Evolutionary conservation across 2,329 filamentous ascomycete genomes (phyloP), one percentile per base, ranked within the genome.

Genomic region (Rhinocladiella mackenziei): DNA sequence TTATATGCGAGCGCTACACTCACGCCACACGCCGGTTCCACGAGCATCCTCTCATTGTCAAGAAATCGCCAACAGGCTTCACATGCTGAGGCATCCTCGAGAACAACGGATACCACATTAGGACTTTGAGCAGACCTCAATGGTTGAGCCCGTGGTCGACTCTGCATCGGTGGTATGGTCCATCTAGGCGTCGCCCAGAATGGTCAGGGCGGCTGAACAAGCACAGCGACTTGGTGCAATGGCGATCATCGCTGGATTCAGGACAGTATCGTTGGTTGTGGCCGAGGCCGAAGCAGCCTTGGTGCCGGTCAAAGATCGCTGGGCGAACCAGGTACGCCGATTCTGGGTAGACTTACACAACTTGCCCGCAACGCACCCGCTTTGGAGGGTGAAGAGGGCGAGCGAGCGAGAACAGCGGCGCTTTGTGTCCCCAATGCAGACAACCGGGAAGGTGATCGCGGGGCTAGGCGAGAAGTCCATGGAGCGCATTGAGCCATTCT

Each of bases 1-100:
- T 54, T 48, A 39, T 58, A 56, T 8, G 50, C 49, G 19, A 55
- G 35, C 3, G 55, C 86, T 9, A 94, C 66, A 39, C 83, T 84
- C 4, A 91, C 88, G 1, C 89, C 89, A 62, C 91, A 96, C 0
- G 89, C 81, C 25, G 84, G 72, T 69, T 97, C 91, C 2, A 95
- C 86, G 44, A 95, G 70, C 44, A 91, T 68, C 18, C 84, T 71
- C 56, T 89, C 86, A 49, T 94, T 88, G 54, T 96, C 85, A 7
- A 86, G 83, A 51, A 96, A 82, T 17, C 78, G 73, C 58, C 84
- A 80, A 41, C 83, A 85, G 2, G 82, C 89, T 65, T 82, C 77
- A 14, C 86, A 87, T 0, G 91, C 89, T 59, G 92, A 86, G 3
- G 80, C 81, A 57, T 94, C 87, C 2, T 73, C 74, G 6, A 92